A percentile compares a stretch with the other conserved stretches of the same genome.
Evolutionary conservation across 202 grass and related monocot genomes (phyloP).

Genomic region (Bolboschoenoplectus hybrid): DNA sequence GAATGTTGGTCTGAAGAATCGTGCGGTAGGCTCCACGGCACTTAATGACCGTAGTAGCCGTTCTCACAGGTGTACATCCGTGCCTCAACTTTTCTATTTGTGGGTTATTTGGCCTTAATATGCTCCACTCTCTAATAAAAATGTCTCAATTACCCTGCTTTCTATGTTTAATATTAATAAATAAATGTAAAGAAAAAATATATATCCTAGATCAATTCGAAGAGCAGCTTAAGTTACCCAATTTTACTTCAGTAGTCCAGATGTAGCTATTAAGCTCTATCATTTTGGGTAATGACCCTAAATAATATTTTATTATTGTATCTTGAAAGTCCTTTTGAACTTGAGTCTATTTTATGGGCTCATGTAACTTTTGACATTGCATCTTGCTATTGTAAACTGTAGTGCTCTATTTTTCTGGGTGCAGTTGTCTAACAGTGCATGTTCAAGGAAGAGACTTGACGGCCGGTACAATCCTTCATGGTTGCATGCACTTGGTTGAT

Average conservation of each 20-base stretch:
- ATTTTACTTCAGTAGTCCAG: background rate
- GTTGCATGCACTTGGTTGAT: conserved; percentile 99
- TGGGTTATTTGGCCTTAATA: conserved; percentile 7
- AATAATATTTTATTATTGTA: conserved; percentile 4
- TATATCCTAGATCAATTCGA: background rate
- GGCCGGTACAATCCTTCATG: conserved; percentile 70
- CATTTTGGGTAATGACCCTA: conserved; percentile 9
- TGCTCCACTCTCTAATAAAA: background rate
- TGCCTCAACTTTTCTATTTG: conserved; percentile 15
- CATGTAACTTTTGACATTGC: background rate
- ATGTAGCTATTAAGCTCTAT: background rate
- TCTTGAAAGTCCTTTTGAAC: background rate
- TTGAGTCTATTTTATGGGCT: background rate
- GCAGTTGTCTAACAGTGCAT: conserved; percentile 98
- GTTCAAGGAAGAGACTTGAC: conserved; percentile 97
- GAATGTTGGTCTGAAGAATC: conserved; percentile 92
- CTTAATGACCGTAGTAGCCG: conserved; percentile 97
- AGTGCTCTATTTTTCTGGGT: conserved; percentile 33
- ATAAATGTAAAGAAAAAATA: background rate
- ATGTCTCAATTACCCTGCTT: background rate
- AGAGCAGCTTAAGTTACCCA: background rate
- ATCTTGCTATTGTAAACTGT: conserved; percentile 8
- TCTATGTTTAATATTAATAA: conserved; percentile 16
- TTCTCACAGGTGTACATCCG: conserved; percentile 75
- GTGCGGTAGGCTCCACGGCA: conserved; percentile 84